A percentile compares a stretch with the other conserved stretches of the same genome.
phyloP scores from a whole-genome alignment of 305 asterid species.

The Fraxinus greggii region DNA sequence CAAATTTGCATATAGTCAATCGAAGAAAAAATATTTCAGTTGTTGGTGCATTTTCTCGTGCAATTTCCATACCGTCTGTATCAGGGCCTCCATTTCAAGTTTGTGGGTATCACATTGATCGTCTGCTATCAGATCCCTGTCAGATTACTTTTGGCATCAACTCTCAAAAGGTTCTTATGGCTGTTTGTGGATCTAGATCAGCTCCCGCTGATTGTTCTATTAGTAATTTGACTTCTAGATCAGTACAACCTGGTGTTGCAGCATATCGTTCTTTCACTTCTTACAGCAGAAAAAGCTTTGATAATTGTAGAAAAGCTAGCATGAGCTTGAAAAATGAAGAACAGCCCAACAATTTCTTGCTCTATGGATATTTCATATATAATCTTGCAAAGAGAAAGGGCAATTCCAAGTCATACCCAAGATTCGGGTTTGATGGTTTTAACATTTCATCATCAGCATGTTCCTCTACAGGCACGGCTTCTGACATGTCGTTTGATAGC shows the following conservation, averaged over 20 bases:
- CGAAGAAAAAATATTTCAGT: conserved; percentile 59
- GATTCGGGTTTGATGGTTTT: conserved; percentile 53
- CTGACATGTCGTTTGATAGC: conserved; percentile 56
- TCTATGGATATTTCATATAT: conserved; percentile 64
- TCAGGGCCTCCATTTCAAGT: conserved; percentile 72
- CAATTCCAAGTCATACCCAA: conserved; percentile 37
- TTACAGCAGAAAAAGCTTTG: conserved; percentile 37
- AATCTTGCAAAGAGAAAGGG: conserved; percentile 63
- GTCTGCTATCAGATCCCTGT: conserved; percentile 41
- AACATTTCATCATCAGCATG: conserved; percentile 53
- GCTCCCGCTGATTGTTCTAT: conserved; percentile 35
- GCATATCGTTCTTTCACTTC: conserved; percentile 42
- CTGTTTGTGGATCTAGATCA: conserved; percentile 45
- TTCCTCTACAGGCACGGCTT: conserved; percentile 61
- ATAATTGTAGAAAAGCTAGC: conserved; percentile 51
- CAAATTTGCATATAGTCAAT: conserved; percentile 53
- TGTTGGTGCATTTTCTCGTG: conserved; percentile 69
- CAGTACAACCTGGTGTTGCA: conserved; percentile 36
- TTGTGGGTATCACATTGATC: conserved; percentile 65
- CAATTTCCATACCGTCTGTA: conserved; percentile 69
- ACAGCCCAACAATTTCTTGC: conserved; percentile 61
- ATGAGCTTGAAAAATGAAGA: conserved; percentile 67
- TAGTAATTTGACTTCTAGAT: conserved; percentile 34
- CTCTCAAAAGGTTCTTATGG: conserved; percentile 48
- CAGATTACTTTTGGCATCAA: conserved; percentile 30